Evolutionary conservation across 2,329 filamentous ascomycete genomes (phyloP), one percentile per base, ranked within the genome.

Genomic region (Hymenoscyphus fructigenus): DNA sequence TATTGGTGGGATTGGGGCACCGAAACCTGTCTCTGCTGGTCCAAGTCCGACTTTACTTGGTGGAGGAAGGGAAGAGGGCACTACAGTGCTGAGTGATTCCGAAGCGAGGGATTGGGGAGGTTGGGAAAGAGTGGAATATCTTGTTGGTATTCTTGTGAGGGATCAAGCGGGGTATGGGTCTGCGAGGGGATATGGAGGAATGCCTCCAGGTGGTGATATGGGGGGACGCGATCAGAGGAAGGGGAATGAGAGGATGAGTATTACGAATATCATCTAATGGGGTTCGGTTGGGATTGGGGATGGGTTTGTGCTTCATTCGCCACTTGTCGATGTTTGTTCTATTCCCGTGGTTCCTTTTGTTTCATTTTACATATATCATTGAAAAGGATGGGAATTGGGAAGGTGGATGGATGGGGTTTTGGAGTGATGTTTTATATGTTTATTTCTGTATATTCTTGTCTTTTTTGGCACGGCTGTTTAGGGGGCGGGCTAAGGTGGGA

Each of bases 91-190:
- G 14, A 84, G 81, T 0, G 82, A 83, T 28, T 83, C 84, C 12
- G 86, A 88, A 69, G 79, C 81, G 56, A 81, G 83, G 61, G 88
- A 91, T 57, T 96, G 92, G 91, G 87, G 88, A 60, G 91, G 91
- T 1, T 97, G 93, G 93, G 85, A 87, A 26, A 84, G 85, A 67
- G 80, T 96, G 15, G 89, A 95, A 72, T 81, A 83, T 62, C 81
- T 85, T 26, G 79, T 91, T 3, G 80, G 83, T 20, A 80, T 83
- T 50, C 77, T 92, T 38, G 71, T 82, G 1, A 68, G 72, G 34
- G 73, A 74, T 38, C 66, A 65, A 34, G 66, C 67, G 7, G 69
- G 65, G 4, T 69, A 66, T 58, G 61, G 60, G 20, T 63, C 68
- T 29, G 62, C 20, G 20, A 50, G 44, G 6, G 20, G 44, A 9